Evolutionary conservation across 169 alveolate species (phyloP).

Genomic region (Eimeria brunetti): DNA sequence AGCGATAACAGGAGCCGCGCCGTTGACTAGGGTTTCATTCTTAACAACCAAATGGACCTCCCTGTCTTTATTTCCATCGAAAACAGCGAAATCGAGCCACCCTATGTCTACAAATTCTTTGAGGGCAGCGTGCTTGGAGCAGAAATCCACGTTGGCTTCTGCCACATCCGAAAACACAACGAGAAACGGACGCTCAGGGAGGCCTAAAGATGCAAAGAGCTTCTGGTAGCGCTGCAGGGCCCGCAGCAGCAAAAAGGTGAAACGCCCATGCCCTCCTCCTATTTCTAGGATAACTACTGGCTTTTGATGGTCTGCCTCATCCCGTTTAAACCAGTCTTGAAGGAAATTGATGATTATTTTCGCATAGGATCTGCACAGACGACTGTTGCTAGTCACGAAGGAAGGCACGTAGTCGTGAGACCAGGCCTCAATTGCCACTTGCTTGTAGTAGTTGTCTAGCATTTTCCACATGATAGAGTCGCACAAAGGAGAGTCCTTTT

Average conservation of each 20-base stretch:
- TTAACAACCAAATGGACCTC: conserved; percentile 81
- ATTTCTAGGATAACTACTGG: conserved; percentile 87
- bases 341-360: conserved; percentile 87
- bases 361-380: conserved; percentile 89
- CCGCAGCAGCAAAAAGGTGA: conserved; percentile 87
- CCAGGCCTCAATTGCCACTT: conserved; percentile 90
- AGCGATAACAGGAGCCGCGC: conserved; percentile 86
- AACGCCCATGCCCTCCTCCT: conserved; percentile 91
- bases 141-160: conserved; percentile 86
- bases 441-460: conserved; percentile 86
- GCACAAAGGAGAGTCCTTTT: conserved; percentile 84
- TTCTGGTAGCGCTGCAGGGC: conserved; percentile 86
- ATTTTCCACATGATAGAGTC: conserved; percentile 89
- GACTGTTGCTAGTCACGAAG: conserved; percentile 89
- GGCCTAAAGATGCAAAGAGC: conserved; percentile 83
- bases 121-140: conserved; percentile 84
- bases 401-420: conserved; percentile 89
- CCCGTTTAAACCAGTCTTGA: conserved; percentile 83
- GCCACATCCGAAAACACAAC: conserved; percentile 90
- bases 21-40: conserved; percentile 81
- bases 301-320: conserved; percentile 78
- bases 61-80: conserved; percentile 88
- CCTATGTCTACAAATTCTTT: conserved; percentile 80
- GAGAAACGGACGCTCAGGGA: conserved; percentile 88
- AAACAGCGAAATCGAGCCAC: conserved; percentile 90